Evolutionary conservation across 2,329 filamentous ascomycete species (phyloP).

Genomic region (Epichloe gansuensis): DNA sequence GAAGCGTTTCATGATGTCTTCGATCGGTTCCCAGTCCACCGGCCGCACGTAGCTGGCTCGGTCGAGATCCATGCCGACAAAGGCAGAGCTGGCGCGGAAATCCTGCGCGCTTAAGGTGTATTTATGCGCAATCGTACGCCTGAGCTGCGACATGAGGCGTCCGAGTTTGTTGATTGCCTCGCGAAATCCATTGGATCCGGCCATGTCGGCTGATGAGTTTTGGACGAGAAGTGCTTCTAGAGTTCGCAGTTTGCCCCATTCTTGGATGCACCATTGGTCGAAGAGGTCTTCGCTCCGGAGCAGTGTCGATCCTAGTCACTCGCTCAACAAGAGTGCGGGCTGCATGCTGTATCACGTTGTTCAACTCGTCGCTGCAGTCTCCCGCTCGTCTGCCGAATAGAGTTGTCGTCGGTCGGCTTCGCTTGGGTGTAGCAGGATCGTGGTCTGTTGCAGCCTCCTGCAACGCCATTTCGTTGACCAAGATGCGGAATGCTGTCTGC

Average conservation of each 20-base stretch:
- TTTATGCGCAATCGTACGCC: conserved; percentile 7
- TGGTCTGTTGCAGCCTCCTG: no score
- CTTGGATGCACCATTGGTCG: conserved; percentile 14
- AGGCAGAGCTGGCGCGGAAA: background rate
- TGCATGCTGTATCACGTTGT: conserved; percentile 18
- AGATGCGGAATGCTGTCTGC: no score
- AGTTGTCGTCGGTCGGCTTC: conserved; percentile 13
- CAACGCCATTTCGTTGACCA: no score
- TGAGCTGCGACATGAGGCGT: conserved; percentile 12
- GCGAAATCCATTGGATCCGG: no score
- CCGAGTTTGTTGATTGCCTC: conserved; percentile 5
- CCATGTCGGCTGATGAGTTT: no score
- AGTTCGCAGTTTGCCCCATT: conserved; percentile 6
- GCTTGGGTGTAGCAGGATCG: conserved; percentile 12
- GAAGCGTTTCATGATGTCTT: conserved; percentile 13
- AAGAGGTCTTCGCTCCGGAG: conserved; percentile 23
- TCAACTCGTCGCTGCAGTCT: conserved; percentile 38
- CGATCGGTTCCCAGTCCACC: conserved; percentile 14
- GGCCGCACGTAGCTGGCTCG: conserved; percentile 25
- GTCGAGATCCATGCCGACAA: conserved; percentile 18
- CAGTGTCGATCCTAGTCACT: conserved; percentile 16
- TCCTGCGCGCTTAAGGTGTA: conserved; percentile 8
- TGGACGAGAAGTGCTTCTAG: no score
- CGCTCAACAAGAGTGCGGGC: conserved; percentile 36
- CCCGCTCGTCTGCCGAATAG: conserved; percentile 35